Conservation (phyloP, 2,329 filamentous ascomycete genomes). For the Penicillium sp. region DNA sequence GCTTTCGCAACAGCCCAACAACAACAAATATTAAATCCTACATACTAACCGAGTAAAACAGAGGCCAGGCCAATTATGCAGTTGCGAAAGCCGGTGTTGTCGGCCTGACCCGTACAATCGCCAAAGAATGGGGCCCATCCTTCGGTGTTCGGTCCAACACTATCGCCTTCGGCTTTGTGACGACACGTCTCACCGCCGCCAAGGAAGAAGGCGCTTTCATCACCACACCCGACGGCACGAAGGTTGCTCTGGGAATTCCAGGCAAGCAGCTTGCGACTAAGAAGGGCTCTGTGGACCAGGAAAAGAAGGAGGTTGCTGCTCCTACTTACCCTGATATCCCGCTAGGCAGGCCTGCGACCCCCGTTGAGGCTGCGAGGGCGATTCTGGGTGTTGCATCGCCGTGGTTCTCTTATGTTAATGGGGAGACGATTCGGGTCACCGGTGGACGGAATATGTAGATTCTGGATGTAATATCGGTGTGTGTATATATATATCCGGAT, state of each 20-base stretch:
- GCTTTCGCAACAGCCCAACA: not conserved
- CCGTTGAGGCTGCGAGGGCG: constrained; percentile 75
- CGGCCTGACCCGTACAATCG: constrained; percentile 83
- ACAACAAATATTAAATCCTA: not conserved
- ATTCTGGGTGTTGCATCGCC: constrained; percentile 79
- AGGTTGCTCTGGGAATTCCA: constrained; percentile 73
- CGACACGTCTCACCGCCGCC: constrained; percentile 75
- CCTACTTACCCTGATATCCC: constrained; percentile 68
- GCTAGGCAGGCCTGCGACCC: constrained; percentile 70
- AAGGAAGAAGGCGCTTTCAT: constrained; percentile 84
- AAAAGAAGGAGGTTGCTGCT: constrained; percentile 24
- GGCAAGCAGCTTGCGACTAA: constrained; percentile 51
- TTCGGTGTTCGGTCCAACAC: constrained; percentile 84
- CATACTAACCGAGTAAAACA: constrained; percentile 2
- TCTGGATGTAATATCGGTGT: not conserved
- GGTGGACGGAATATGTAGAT: constrained; percentile 66
- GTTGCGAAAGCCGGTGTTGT: constrained; percentile 80
- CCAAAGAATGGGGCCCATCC: constrained; percentile 83
- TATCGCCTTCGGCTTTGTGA: constrained; percentile 78
- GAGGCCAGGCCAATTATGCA: constrained; percentile 84
- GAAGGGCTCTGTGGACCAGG: constrained; percentile 33
- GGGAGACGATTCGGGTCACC: constrained; percentile 84
- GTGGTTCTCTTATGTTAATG: constrained; percentile 78
- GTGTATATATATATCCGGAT: not conserved
- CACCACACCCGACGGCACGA: constrained; percentile 71